Evolutionary conservation across 2,329 filamentous ascomycete species (phyloP), one percentile per base, ranked within the genome.

Genomic region (Pyrenochaeta sp.): DNA sequence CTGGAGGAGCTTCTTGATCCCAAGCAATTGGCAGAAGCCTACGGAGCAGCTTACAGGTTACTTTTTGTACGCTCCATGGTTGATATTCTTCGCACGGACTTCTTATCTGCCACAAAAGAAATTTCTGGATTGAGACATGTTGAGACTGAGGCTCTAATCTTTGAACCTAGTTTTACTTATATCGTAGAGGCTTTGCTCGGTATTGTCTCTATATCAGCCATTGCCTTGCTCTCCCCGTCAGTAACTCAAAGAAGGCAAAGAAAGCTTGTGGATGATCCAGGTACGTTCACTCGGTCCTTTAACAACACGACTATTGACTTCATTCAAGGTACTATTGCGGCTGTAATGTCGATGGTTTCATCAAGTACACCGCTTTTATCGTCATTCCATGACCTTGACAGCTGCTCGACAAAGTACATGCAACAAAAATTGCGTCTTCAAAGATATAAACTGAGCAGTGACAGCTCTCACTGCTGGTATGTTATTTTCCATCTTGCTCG

Each of bases 1-100:
- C 7, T 65, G 0, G 50, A 63, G 5, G 59, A 67, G 0, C 70
- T 73, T 22, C 35, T 72, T 3, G 62, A 73, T 26, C 60, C 65
- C 4, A 36, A 54, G 7, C 42, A 35, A 0, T 43, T 78, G 0
- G 47, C 54, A 1, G 10, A 47, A 4, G 68, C 69, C 0, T 76
- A 73, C 29, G 56, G 72, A 28, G 48, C 53, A 2, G 72, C 72
- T 0, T 75, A 78, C 43, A 60, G 68, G 11, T 31, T 78, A 2
- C 51, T 78, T 0, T 77, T 79, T 32, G 53, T 68, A 1, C 54
- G 67, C 3, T 50, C 53, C 3, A 56, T 73, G 57, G 48, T 48
- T 0, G 60, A 69, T 15, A 47, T 69, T 1, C 44, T 72, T 1
- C 28, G 28, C 0, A 6, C n/a, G 1, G 36, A 60, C 4, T 41